Base-by-base conservation (phyloP, 73 alveolate genomes). In the Paramecium octaurelia region DNA sequence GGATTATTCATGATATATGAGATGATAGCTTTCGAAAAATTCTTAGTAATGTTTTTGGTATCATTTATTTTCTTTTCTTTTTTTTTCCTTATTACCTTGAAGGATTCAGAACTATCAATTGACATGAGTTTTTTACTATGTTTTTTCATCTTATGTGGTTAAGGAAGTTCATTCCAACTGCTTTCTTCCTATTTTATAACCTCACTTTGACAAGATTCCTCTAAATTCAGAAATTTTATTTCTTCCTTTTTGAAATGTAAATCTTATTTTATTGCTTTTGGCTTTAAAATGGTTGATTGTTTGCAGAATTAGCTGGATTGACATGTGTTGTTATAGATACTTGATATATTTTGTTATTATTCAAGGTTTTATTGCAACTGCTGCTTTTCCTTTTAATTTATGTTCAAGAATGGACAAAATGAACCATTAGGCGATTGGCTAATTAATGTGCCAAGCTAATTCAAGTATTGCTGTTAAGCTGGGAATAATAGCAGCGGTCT, bases 21-120 rank as follows among this genome's bases (percentile, higher is more conserved):
- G 42, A 87, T 87, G 9, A 87, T 87, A 3, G 93, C 93, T 64
- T 87, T 87, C 12, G 93, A 87, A 64, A 59, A 87, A 54, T 87
- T 87, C 73, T 87, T 87, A 36, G 93, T 73, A 12, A 87, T 87
- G 23, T 87, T 87, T 38, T 87, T 87, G 8, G 93, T 87, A 43
- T 87, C 93, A 40, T 87, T 87, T 6, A 87, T 64, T 87, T 87
- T 75, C 35, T 34, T 21, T 34, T 36, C 18, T 36, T 75, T 75
- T 44, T 75, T 75, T 38, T 75, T 75, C 10, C 88, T 75, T 29
- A 24, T 36, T 14, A 75, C 11, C n/a, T 36, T 75, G 31, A 14
- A 75, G n/a, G 88, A 75, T 75, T 75, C 88, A 44, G 60, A 31
- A 20, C 88, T 75, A 75, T 75, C 88, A 75, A 4, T 54, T 68